These are phyloP conservation scores for Mycena kentingensis DNA, from an alignment of 768 basidiomycete species.

Conservation along the genomic window DNA sequence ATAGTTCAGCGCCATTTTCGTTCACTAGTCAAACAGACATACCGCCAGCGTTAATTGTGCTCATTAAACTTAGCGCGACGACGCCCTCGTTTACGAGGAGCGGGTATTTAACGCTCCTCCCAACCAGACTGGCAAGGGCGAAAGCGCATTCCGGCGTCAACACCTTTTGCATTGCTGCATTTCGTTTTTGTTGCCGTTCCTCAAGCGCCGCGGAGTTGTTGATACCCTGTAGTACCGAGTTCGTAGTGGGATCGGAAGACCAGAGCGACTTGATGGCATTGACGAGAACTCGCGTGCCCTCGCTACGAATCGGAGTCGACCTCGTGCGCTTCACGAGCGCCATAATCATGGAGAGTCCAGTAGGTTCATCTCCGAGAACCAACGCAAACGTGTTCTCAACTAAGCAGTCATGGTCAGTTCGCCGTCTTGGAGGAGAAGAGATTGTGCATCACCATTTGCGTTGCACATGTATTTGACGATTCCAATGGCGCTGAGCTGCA, in stretches of 20 bases:
- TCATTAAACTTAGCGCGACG: slow-evolving; percentile 78
- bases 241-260: slow-evolving; percentile 47
- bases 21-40: slow-evolving; percentile 28
- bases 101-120: slow-evolving; percentile 77
- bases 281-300: slow-evolving; percentile 86
- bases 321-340: slow-evolving; percentile 78
- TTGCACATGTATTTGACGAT: slow-evolving; percentile 87
- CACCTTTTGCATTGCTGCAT: slow-evolving; percentile 54
- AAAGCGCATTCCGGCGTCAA: slow-evolving; percentile 56
- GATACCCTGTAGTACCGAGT: slow-evolving; percentile 23
- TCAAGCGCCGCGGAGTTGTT: slow-evolving; percentile 35
- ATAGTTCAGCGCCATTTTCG: slow-evolving; percentile 5
- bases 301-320: slow-evolving; percentile 80
- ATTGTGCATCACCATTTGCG: slow-evolving; percentile 58
- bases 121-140: slow-evolving; percentile 70
- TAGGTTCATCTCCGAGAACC: slow-evolving; percentile 43
- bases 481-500: slow-evolving; percentile 87
- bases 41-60: slow-evolving; percentile 68
- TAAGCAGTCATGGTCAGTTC: slow-evolving; percentile 14
- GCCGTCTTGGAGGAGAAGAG: neutral
- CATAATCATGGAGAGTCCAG: slow-evolving; percentile 69
- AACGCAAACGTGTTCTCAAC: slow-evolving; percentile 53
- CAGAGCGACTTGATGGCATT: slow-evolving; percentile 82
- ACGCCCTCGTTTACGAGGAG: slow-evolving; percentile 88
- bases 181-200: slow-evolving; percentile 50